Evolutionary conservation across 371 early-diverging fungal genomes (phyloP), one percentile per base, ranked within the genome.

Genomic region (Entomophthora muscae): DNA sequence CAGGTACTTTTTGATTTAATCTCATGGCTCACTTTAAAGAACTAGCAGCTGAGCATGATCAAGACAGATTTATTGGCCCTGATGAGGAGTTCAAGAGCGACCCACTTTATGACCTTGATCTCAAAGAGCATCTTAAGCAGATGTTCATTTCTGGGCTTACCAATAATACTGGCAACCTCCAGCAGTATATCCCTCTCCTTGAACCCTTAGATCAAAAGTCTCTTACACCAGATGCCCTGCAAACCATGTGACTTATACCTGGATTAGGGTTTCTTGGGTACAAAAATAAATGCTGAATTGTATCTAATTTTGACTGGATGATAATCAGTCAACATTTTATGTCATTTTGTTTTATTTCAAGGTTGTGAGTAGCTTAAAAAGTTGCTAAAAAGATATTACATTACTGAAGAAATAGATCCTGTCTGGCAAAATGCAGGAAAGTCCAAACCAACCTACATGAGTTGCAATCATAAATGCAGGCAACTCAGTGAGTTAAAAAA

Each of bases 151-250:
- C 56, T 13, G 17, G 56, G 7, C 12, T 55, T 7, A 13, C 56
- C n/a, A 22, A 17, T 26, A 55, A 55, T 26, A 22, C 56, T 12
- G 56, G 22, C 28, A 55, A 26, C 56, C 56, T 55, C 22, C 56
- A 55, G 56, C 56, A 26, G 24, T 55, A 61, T 73, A 24, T n/a
- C n/a, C 28, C 2, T 70, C 71, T 68, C 59, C 65, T 65, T 52
- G 69, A 68, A 17, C 22, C 58, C 59, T 53, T 23, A 66, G 73
- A 65, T 69, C 67, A 69, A 56, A 62, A 30, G 28, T 61, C 69
- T 7, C 68, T 71, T 54, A 70, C 66, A 63, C 68, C 68, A 5
- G 42, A 17, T 17, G 17, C 5, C 42, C 42, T 42, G 42, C 42
- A 42, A 17, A 17, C 42, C 42, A 10, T 42, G 42, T 42, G 42